Evolutionary conservation across 495 filamentous ascomycete genomes (phyloP).

Genomic region (Hypoxylon trugodes): DNA sequence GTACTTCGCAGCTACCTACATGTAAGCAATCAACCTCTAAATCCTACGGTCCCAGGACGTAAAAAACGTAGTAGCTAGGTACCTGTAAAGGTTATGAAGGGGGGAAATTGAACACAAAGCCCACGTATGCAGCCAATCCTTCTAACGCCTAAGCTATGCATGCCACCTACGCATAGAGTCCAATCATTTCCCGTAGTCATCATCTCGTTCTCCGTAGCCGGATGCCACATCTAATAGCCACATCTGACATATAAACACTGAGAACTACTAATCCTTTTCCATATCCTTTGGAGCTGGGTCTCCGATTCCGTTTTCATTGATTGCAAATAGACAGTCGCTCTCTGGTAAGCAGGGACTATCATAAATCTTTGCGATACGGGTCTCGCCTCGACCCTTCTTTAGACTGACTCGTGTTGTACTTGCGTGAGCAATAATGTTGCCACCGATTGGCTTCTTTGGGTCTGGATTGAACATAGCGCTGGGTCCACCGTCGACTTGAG

Average conservation of each 20-base stretch:
- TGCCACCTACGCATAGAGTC: slow-evolving; percentile 15
- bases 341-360: slow-evolving; percentile 97
- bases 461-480: slow-evolving; percentile 98
- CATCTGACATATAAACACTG: not conserved
- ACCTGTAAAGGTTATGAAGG: not conserved
- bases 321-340: slow-evolving; percentile 95
- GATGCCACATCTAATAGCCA: not conserved
- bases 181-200: slow-evolving; percentile 30
- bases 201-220: not conserved
- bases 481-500: slow-evolving; percentile 95
- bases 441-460: slow-evolving; percentile 98
- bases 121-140: slow-evolving; percentile 3
- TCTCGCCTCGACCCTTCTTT: slow-evolving; percentile 95
- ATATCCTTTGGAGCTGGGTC: slow-evolving; percentile 95
- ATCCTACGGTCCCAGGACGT: slow-evolving; percentile 2
- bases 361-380: slow-evolving; percentile 97
- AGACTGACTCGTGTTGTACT: slow-evolving; percentile 89
- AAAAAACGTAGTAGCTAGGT: slow-evolving; percentile 5
- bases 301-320: slow-evolving; percentile 94
- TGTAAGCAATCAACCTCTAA: slow-evolving; percentile 1
- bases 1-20: no score
- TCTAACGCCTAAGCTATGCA: slow-evolving; percentile 40
- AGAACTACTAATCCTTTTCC: slow-evolving; percentile 67
- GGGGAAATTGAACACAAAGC: no score
- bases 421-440: slow-evolving; percentile 98